A percentile compares a stretch with the other conserved stretches of the same genome.
Evolutionary conservation across 75 land plant genomes (phyloP).

Genomic region (Cupressus sempervirens): DNA sequence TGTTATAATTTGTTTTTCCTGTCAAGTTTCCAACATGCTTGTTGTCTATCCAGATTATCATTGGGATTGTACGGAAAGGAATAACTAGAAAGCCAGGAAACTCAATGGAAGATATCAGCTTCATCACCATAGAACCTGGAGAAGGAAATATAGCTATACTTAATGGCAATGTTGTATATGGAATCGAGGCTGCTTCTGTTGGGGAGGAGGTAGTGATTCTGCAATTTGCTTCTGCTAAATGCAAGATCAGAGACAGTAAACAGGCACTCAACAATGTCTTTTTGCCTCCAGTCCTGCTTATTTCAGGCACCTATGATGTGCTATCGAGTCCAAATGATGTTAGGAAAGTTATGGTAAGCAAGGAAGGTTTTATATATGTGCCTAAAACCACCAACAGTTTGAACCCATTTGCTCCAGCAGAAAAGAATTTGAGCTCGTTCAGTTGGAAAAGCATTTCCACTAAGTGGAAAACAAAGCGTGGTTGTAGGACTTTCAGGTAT

Average conservation of each 20-base stretch:
- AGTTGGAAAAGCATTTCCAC: background rate
- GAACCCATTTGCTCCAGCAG: conserved; percentile 1
- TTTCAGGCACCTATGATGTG: conserved; percentile 5
- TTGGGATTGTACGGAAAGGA: conserved; percentile 6
- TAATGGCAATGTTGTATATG: background rate
- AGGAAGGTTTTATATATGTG: background rate
- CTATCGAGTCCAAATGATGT: conserved; percentile 8
- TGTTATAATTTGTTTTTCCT: background rate
- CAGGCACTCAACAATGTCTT: conserved; percentile 1
- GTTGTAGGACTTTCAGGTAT: background rate
- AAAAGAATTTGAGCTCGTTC: background rate
- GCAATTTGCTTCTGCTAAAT: conserved; percentile 10
- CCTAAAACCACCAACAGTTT: background rate
- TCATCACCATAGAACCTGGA: background rate
- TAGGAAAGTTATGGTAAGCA: background rate
- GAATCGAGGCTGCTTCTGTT: background rate
- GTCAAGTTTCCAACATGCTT: background rate
- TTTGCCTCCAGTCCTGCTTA: conserved; percentile 3
- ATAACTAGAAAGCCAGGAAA: conserved; percentile 1
- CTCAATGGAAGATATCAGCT: background rate
- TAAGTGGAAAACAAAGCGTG: background rate
- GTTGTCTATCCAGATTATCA: background rate
- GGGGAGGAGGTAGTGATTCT: background rate
- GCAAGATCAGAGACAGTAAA: conserved; percentile 7
- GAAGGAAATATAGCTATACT: background rate